phyloP scores from a whole-genome alignment of 2,329 filamentous ascomycete species.

The Fusarium hainanense region DNA sequence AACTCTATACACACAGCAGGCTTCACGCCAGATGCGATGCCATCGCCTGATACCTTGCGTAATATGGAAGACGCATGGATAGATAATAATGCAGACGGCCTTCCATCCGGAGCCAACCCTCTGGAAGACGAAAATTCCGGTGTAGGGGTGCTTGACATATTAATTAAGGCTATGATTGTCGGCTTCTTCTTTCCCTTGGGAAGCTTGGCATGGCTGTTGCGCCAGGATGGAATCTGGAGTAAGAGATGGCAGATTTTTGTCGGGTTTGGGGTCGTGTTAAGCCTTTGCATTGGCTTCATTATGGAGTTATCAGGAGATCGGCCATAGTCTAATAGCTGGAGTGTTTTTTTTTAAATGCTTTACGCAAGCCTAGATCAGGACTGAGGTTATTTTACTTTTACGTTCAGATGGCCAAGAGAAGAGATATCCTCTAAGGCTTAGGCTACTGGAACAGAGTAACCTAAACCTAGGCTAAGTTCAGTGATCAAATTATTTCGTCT shows the following conservation, averaged over 20 bases:
- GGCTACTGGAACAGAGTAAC: too few species aligned
- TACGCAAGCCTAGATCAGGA: neutral
- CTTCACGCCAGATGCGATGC: conserved; percentile 90
- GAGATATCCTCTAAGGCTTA: too few species aligned
- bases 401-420: too few species aligned
- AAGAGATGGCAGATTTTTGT: conserved; percentile 88
- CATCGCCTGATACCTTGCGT: conserved; percentile 78
- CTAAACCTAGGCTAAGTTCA: too few species aligned
- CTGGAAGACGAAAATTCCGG: conserved; percentile 62
- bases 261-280: conserved; percentile 83
- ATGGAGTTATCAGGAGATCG: conserved; percentile 56
- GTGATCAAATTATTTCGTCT: too few species aligned
- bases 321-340: conserved; percentile 17
- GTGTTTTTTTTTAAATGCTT: neutral
- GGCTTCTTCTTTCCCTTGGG: conserved; percentile 97
- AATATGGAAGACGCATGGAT: conserved; percentile 92
- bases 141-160: conserved; percentile 76
- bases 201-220: conserved; percentile 83
- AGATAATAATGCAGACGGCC: conserved; percentile 69
- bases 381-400: too few species aligned
- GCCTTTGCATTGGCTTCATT: conserved; percentile 79
- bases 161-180: conserved; percentile 87
- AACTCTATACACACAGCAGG: conserved; percentile 83
- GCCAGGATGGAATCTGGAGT: conserved; percentile 89
- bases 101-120: conserved; percentile 53